Conservation (phyloP, 371 early-diverging fungal species). For the Choanephora cucurbitarum region DNA sequence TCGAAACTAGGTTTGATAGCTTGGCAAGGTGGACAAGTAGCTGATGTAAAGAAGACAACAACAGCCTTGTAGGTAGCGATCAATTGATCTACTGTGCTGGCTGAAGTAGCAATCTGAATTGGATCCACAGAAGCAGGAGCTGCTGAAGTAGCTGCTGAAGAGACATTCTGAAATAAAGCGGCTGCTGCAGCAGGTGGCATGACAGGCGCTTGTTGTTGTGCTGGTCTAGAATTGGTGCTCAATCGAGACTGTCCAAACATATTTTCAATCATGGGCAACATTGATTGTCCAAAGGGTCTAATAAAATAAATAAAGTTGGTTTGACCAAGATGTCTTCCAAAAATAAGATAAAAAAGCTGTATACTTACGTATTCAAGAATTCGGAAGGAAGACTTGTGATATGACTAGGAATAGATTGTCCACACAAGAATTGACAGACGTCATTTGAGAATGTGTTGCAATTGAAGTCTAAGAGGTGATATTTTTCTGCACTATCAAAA, state of each 20-base stretch:
- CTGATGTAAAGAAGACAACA: conserved; percentile 75
- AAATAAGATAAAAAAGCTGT: not conserved
- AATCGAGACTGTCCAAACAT: conserved; percentile 71
- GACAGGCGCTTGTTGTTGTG: conserved; percentile 10
- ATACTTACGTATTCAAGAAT: conserved; percentile 68
- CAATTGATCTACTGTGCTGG: conserved; percentile 30
- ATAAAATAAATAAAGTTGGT: not conserved
- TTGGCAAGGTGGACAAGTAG: conserved; percentile 73
- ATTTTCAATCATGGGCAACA: conserved; percentile 78
- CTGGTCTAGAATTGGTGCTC: conserved; percentile 12
- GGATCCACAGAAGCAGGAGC: conserved; percentile 26
- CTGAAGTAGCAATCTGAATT: conserved; percentile 39
- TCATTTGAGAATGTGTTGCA: conserved; percentile 83
- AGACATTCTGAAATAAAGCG: conserved; percentile 35
- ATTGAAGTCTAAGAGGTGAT: conserved; percentile 90
- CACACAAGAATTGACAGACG: conserved; percentile 81
- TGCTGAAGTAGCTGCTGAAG: conserved; percentile 44
- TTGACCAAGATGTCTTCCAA: no score
- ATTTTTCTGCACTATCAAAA: conserved; percentile 64
- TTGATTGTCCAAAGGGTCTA: conserved; percentile 77
- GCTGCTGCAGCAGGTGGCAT: conserved; percentile 11
- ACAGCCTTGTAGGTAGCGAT: conserved; percentile 57
- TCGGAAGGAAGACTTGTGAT: conserved; percentile 74
- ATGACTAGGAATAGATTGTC: conserved; percentile 71
- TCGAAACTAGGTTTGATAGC: conserved; percentile 75